Evolutionary conservation across 108 stramenopile species (phyloP), one percentile per base, ranked within the genome.

Genomic region (Conticribra weissflogii): DNA sequence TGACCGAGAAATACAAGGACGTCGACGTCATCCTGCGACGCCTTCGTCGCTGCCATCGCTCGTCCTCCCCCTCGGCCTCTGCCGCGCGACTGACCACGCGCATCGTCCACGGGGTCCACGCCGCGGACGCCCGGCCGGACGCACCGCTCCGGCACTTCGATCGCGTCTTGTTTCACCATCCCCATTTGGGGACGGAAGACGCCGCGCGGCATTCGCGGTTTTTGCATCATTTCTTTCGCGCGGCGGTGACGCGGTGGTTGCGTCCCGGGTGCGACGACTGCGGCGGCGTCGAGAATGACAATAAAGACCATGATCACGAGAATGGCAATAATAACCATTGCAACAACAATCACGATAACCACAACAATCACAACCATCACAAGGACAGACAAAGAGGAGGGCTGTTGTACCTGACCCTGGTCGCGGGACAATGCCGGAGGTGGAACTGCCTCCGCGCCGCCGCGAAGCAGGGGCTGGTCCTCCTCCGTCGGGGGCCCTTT

Each of bases 121-220:
- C n/a, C n/a, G n/a, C n/a, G n/a, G n/a, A n/a, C n/a, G n/a, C n/a
- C n/a, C n/a, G n/a, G n/a, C n/a, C n/a, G n/a, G n/a, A n/a, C n/a
- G n/a, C n/a, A n/a, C n/a, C n/a, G n/a, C 33, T 61, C 23, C 63
- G 27, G 24, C 66, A 61, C 19, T 78, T 52, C 23, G 77, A 87
- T 53, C 82, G 76, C 62, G 87, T 95, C 27, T 79, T 95, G 18
- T 95, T 95, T 74, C 82, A 95, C 63, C 94, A 95, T 77, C 94
- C 94, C 3, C 94, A 95, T 53, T 66, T 95, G 63, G 94, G 90
- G 1, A 85, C 63, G n/a, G 94, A 95, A 79, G 82, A 89, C 67
- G 85, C 87, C 27, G 49, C 59, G 33, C 78, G 80, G 3, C 94
- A 95, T 83, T 66, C 54, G 15, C 68, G 86, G 19, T 95, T 95